A percentile compares a stretch with the other conserved stretches of the same genome.
Conservation (phyloP, 2,329 filamentous ascomycete genomes). For the Xylaria multiplex region DNA sequence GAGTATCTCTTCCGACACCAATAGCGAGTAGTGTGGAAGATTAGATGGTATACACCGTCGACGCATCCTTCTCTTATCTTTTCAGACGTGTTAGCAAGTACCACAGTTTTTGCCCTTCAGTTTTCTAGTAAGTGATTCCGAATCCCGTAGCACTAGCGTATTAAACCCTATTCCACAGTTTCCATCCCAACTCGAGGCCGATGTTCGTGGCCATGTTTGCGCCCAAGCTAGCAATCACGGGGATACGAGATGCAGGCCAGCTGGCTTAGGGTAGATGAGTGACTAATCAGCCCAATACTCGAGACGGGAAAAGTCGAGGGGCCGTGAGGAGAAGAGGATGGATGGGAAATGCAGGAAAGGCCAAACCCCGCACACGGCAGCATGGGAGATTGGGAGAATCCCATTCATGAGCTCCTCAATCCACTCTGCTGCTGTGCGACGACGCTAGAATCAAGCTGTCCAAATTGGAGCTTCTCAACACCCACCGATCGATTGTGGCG, state of each 20-base stretch:
- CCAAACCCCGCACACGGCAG: slow-evolving; percentile 19
- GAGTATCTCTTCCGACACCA: background rate
- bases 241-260: background rate
- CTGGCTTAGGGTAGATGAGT: background rate
- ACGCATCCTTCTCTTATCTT: background rate
- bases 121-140: background rate
- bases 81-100: background rate
- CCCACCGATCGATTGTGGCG: background rate
- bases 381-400: slow-evolving; percentile 36
- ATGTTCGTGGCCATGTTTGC: background rate
- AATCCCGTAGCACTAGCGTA: background rate
- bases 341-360: background rate
- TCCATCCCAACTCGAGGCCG: background rate
- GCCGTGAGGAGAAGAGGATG: background rate
- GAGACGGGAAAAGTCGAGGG: background rate
- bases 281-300: background rate
- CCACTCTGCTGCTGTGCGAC: slow-evolving; percentile 20
- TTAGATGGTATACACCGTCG: background rate
- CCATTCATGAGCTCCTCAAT: slow-evolving; percentile 22
- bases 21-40: background rate
- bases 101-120: background rate
- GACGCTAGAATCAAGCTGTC: slow-evolving; percentile 11
- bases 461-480: slow-evolving; percentile 3
- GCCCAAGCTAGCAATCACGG: background rate
- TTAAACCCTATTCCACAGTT: background rate